Evolutionary conservation across 1,284 basidiomycete species (phyloP), one percentile per base, ranked within the genome.

Genomic region (Microbotryomycetes sp.): DNA sequence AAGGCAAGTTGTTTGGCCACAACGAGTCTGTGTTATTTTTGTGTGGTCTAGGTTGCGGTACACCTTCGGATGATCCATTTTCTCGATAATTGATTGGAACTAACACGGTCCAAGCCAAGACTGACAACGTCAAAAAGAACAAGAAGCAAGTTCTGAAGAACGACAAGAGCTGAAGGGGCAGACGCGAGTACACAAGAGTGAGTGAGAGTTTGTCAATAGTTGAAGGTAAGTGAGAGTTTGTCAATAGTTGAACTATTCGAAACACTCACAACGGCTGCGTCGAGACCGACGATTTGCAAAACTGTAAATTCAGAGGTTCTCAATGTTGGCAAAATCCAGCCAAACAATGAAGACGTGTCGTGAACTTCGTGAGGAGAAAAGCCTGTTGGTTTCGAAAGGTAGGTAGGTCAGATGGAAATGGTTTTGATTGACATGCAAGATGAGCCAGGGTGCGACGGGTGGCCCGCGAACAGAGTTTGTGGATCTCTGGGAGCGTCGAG

Each of bases 61-160:
- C 70, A 26, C 71, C 71, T 58, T 84, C 84, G 36, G 81, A 84
- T 51, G 85, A 85, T 3, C 87, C 82, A 65, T 89, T 76, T 85
- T 87, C 83, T 82, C 79, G 77, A 58, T 76, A 85, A 71, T 96
- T 94, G 56, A 94, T 81, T 1, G 92, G 92, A 83, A 94, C 92
- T 19, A 97, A 81, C 19, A 92, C 83, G 1, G 82, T 75, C 1
- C 86, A 79, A 5, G 90, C 89, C 62, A 90, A 84, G 49, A 91
- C 73, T 1, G 90, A 90, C 74, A 89, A 87, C 25, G 77, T 70
- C 29, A 85, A 76, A 76, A 97, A 97, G 30, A 97, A 81, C 72
- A 87, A 85, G 76, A 97, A 97, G 0, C 87, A 85, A 82, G 89
- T 97, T 75, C 93, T 92, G 81, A 92, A 88, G 78, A 98, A 98